Percentiles rank a stretch among this genome's conserved stretches.
These are phyloP conservation scores for Parsonsia alboflavescens DNA, from an alignment of 257 asterid species.

Conservation along the genomic window DNA sequence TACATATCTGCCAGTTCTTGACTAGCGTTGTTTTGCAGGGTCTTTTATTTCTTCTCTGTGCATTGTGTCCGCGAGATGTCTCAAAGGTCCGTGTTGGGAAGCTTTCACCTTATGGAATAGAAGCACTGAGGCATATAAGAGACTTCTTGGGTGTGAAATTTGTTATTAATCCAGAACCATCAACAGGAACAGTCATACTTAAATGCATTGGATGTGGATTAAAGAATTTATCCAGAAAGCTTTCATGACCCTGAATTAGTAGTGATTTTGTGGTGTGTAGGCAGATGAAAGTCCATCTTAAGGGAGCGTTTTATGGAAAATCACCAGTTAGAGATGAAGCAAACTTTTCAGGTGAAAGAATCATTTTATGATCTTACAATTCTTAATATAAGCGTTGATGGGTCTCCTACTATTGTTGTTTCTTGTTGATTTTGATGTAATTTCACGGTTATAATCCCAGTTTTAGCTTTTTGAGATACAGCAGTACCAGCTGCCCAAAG, in stretches of 20 bases:
- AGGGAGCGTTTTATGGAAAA: too few species aligned
- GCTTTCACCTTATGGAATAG: slow-evolving; percentile 72
- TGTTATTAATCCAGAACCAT: slow-evolving; percentile 69
- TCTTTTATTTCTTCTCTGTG: slow-evolving; percentile 80
- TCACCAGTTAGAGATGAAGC: neutral
- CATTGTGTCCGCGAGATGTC: slow-evolving; percentile 81
- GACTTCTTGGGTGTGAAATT: slow-evolving; percentile 77
- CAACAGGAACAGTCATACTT: slow-evolving; percentile 67
- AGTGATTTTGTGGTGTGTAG: neutral
- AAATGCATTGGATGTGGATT: slow-evolving; percentile 84
- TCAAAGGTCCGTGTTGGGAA: slow-evolving; percentile 87
- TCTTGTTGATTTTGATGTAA: too few species aligned
- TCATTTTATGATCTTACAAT: neutral
- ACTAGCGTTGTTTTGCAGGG: slow-evolving; percentile 41
- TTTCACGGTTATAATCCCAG: too few species aligned
- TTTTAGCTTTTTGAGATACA: too few species aligned
- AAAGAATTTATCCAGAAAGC: slow-evolving; percentile 75
- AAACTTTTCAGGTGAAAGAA: neutral
- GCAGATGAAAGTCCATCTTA: neutral
- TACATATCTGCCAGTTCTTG: neutral
- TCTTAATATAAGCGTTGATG: neutral
- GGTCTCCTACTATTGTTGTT: too few species aligned
- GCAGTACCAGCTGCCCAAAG: too few species aligned
- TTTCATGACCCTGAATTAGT: slow-evolving; percentile 33
- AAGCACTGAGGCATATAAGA: slow-evolving; percentile 55